A percentile compares a stretch with the other conserved stretches of the same genome.
These are phyloP conservation scores for Wallacemonas sp. DNA, from an alignment of 208 protist species.

Conservation along the genomic window DNA sequence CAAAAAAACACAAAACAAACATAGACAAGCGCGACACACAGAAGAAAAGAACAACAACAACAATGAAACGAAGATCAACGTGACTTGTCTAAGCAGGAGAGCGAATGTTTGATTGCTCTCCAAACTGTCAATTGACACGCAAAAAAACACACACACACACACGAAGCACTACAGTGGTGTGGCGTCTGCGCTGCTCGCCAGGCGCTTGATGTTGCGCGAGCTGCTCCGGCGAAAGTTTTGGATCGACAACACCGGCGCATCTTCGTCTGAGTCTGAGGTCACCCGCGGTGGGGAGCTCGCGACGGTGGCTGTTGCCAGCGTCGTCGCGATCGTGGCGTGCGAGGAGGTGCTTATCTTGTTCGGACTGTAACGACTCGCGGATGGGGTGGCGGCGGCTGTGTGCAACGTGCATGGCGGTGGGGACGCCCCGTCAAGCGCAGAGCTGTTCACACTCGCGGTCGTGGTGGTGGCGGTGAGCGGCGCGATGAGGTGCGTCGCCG, in stretches of 20 bases:
- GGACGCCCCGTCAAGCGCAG: not conserved
- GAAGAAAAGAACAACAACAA: not conserved
- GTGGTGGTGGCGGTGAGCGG: not conserved
- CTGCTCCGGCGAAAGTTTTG: slow-evolving; percentile 34
- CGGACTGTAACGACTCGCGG: not conserved
- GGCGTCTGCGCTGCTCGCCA: slow-evolving; percentile 9
- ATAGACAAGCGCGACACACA: not conserved
- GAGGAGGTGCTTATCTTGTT: not conserved
- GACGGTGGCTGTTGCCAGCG: slow-evolving; percentile 20
- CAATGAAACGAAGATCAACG: too few species aligned
- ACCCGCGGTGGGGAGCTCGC: too few species aligned
- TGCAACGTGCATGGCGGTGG: not conserved
- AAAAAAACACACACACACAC: not conserved
- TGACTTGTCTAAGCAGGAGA: too few species aligned
- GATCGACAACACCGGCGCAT: slow-evolving; percentile 52
- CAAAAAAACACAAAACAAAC: not conserved
- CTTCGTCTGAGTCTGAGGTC: too few species aligned
- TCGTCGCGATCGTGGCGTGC: slow-evolving; percentile 13
- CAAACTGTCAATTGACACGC: too few species aligned
- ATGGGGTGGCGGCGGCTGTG: slow-evolving; percentile 6
- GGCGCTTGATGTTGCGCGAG: slow-evolving; percentile 15
- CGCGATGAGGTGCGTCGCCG: too few species aligned
- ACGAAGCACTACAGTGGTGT: not conserved
- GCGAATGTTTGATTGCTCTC: too few species aligned
- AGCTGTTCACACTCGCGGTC: not conserved